Conservation (phyloP, 495 filamentous ascomycete genomes). For the Neurospora sp. region DNA sequence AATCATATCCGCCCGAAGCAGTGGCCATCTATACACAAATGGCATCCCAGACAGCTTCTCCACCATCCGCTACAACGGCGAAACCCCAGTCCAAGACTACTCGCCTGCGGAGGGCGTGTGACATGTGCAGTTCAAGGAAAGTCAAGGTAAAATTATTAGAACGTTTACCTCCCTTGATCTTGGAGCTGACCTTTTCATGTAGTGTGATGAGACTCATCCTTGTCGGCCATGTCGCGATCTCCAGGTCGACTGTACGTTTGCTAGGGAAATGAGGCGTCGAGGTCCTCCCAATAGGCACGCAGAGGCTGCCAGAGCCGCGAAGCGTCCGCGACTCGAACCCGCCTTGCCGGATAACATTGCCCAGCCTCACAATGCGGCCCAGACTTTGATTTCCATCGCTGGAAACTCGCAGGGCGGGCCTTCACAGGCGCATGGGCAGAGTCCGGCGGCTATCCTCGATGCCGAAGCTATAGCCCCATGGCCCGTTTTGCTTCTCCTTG, state of each 20-base stretch:
- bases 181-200: background rate
- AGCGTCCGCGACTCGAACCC: slow-evolving; percentile 49
- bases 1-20: background rate
- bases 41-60: slow-evolving; percentile 9
- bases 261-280: slow-evolving; percentile 65
- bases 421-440: background rate
- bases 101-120: slow-evolving; percentile 69
- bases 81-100: slow-evolving; percentile 23
- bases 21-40: slow-evolving; percentile 10
- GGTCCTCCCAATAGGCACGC: slow-evolving; percentile 82
- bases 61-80: slow-evolving; percentile 17
- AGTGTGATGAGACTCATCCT: slow-evolving; percentile 77
- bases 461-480: slow-evolving; percentile 70
- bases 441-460: slow-evolving; percentile 21
- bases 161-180: background rate
- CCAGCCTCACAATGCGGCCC: slow-evolving; percentile 38
- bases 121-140: slow-evolving; percentile 76
- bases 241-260: slow-evolving; percentile 76
- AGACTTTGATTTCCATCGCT: slow-evolving; percentile 36
- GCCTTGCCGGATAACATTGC: slow-evolving; percentile 7
- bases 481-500: slow-evolving; percentile 52
- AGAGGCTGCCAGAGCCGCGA: slow-evolving; percentile 54
- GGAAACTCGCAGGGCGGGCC: slow-evolving; percentile 4
- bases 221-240: slow-evolving; percentile 72
- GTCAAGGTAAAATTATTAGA: slow-evolving; percentile 54